These are phyloP conservation scores for Cryphonectria parasitica DNA, from an alignment of 2,329 filamentous ascomycete genomes.

Conservation along the genomic window DNA sequence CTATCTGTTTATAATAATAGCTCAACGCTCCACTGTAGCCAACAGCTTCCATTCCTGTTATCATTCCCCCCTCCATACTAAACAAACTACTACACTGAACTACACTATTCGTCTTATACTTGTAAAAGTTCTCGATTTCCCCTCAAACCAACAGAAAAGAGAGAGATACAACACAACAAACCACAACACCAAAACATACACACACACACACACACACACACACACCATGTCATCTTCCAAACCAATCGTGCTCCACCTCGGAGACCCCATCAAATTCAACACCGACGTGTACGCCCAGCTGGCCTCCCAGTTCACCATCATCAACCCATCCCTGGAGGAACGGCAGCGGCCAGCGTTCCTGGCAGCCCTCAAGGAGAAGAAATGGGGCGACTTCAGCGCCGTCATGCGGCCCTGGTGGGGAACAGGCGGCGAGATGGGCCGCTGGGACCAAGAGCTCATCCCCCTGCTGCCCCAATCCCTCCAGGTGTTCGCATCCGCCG, in stretches of 20 bases:
- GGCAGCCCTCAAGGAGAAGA: slow-evolving; percentile 41
- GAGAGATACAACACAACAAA: too few species aligned
- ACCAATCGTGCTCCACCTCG: slow-evolving; percentile 40
- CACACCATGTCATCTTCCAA: slow-evolving; percentile 12
- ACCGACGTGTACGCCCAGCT: slow-evolving; percentile 39
- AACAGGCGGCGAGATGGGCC: slow-evolving; percentile 67
- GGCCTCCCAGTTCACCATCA: slow-evolving; percentile 37
- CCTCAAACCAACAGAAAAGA: too few species aligned
- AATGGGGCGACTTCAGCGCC: slow-evolving; percentile 48
- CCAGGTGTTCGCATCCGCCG: slow-evolving; percentile 66
- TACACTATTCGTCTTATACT: too few species aligned
- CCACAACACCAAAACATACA: too few species aligned
- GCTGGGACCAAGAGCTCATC: slow-evolving; percentile 64
- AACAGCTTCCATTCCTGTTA: not conserved
- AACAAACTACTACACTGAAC: too few species aligned
- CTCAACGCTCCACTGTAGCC: too few species aligned
- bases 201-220: not conserved
- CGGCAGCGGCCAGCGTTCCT: slow-evolving; percentile 44
- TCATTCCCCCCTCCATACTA: not conserved
- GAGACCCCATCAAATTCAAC: slow-evolving; percentile 40
- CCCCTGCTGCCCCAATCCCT: slow-evolving; percentile 55
- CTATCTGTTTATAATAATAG: too few species aligned
- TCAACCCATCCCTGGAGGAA: slow-evolving; percentile 43
- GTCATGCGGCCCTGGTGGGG: slow-evolving; percentile 65
- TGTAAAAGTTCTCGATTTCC: too few species aligned